Base-by-base conservation (phyloP, 2,329 filamentous ascomycete species). In the Alternaria gansuensis region DNA sequence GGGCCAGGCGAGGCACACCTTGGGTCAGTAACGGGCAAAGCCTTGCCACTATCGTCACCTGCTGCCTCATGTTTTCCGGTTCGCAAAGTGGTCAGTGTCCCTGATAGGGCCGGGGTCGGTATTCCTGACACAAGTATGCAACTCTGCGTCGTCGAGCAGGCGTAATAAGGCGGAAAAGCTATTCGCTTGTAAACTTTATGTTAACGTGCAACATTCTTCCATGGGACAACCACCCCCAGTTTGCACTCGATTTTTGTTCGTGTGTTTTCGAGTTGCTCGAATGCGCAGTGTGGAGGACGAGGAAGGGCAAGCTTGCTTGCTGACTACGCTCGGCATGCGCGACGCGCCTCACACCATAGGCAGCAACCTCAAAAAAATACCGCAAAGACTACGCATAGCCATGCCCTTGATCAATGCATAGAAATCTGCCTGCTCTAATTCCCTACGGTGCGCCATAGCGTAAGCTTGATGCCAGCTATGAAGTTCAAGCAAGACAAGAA, bases 41-140 rank as follows among this genome's bases (percentile, higher is more conserved):
- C 17, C 13, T 21, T 37, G 13, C 23, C 24, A 13, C 24, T 9
- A 4, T 10, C 17, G n/a, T 31, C 21, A 43, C 44, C 11, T 2
- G 9, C 36, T 23, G 24, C 44, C 36, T 41, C 33, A 8, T 23
- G n/a, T 26, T 26, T 44, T 11, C 24, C 29, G 36, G 44, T 31
- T 14, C 33, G 44, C 34, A 26, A 43, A 40, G 36, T 23, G 52
- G 52, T 36, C 44, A 50, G 44, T 43, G 17, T 36, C 29, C 52
- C 44, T 49, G 52, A 23, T 17, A 5, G 23, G 34, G 21, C 34
- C 52, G 4, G 39, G 29, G 34, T 34, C 3, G 10, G 21, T 45
- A 36, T 17, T 37, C n/a, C 14, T 41, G 36, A 41, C 44, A 1
- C 36, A 7, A 9, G 2, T 40, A n/a, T 41, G 50, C 50, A 34